Evolutionary conservation across 208 protist species (phyloP).

Genomic region (Trypanosoma melophagium): DNA sequence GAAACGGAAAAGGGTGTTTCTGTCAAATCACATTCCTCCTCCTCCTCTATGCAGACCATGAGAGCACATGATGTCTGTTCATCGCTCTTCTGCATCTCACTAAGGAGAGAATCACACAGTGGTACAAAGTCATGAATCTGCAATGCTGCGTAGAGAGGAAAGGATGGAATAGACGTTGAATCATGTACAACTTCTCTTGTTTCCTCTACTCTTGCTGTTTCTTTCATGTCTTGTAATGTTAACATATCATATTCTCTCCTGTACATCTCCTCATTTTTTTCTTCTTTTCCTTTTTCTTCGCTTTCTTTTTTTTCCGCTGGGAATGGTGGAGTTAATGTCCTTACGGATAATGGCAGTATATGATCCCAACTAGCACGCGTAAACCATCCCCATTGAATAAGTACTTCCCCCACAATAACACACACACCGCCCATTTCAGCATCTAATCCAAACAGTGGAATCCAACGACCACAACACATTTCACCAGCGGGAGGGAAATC

Average conservation of each 20-base stretch:
- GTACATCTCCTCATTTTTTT: background rate
- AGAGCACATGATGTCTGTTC: no score
- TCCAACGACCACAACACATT: background rate
- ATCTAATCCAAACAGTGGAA: conserved; percentile 8
- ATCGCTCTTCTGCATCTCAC: background rate
- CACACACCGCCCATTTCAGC: background rate
- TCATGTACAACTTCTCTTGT: background rate
- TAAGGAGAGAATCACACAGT: background rate
- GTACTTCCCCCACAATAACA: conserved; percentile 21
- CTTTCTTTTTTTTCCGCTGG: background rate
- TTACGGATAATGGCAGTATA: conserved; percentile 11
- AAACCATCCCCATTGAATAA: conserved; percentile 9
- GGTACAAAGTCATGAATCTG: conserved; percentile 6
- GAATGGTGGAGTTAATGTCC: background rate
- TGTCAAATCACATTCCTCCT: no score
- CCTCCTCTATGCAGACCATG: background rate
- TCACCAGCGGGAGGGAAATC: background rate
- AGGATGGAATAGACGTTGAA: background rate
- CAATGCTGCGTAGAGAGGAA: conserved; percentile 3
- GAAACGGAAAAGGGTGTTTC: no score
- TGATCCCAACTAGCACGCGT: background rate
- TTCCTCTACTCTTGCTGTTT: background rate
- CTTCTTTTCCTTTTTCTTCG: background rate
- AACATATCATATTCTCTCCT: no score
- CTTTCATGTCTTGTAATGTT: background rate